These are phyloP conservation scores for Oryza brachyantha DNA, from an alignment of 176 grass and related monocot genomes.

Conservation along the genomic window DNA sequence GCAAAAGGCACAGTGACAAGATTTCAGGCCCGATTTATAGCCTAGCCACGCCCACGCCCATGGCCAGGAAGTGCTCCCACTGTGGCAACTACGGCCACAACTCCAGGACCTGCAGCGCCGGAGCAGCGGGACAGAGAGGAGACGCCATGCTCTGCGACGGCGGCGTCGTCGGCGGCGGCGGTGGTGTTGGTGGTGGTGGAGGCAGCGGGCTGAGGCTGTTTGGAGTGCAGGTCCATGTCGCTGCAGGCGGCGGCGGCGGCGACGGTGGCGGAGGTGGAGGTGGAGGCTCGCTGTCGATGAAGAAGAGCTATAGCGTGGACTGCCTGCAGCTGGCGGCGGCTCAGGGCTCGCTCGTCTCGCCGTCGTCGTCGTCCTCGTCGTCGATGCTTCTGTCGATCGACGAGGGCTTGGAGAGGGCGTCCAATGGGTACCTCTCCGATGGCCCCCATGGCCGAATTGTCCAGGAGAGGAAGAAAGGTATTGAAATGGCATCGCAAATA, in stretches of 20 bases:
- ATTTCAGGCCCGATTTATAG: constrained; percentile 46
- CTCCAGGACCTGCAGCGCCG: constrained; percentile 55
- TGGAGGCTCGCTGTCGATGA: constrained; percentile 37
- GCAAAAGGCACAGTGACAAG: constrained; percentile 21
- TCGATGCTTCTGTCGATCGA: constrained; percentile 63
- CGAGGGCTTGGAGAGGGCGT: constrained; percentile 54
- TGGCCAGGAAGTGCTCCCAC: constrained; percentile 74
- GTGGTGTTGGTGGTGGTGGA: neutral
- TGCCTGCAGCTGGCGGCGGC: constrained; percentile 48
- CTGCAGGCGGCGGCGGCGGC: neutral
- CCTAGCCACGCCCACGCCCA: too few relatives aligned
- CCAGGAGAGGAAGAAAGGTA: constrained; percentile 94
- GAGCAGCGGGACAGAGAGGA: constrained; percentile 31
- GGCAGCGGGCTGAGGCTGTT: constrained; percentile 62
- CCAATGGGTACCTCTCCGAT: constrained; percentile 78
- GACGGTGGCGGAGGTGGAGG: neutral
- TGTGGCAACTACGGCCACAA: constrained; percentile 71
- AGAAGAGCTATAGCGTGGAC: constrained; percentile 76
- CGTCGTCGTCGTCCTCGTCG: constrained; percentile 50
- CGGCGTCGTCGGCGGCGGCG: neutral
- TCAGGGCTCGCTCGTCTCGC: constrained; percentile 41
- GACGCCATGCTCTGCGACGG: constrained; percentile 25
- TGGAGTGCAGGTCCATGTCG: constrained; percentile 78
- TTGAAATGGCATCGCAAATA: neutral
- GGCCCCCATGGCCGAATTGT: constrained; percentile 51